A percentile compares a stretch with the other conserved stretches of the same genome.
These are phyloP conservation scores for Botrytis porri DNA, from an alignment of 2,329 filamentous ascomycete species.

Conservation along the genomic window DNA sequence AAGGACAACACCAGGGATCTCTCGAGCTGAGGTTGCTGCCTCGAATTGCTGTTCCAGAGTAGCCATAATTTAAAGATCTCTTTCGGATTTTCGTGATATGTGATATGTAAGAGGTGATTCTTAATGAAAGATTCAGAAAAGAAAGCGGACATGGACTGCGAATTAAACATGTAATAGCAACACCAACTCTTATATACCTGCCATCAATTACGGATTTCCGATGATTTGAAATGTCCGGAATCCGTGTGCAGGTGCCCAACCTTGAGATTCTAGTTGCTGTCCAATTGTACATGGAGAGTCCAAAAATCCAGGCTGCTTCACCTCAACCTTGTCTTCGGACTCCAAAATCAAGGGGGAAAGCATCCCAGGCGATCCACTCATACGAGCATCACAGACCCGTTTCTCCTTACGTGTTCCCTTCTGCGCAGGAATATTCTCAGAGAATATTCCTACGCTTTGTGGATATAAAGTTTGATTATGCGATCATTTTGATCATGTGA, in stretches of 20 bases:
- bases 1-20: conserved; percentile 28
- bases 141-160: background rate
- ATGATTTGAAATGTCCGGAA: background rate
- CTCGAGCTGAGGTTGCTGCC: conserved; percentile 22
- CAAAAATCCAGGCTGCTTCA: background rate
- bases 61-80: conserved; percentile 13
- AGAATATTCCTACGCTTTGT: too few relatives aligned
- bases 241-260: background rate
- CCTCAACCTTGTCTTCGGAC: background rate
- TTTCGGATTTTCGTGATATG: background rate
- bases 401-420: background rate
- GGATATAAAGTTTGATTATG: too few relatives aligned
- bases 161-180: background rate
- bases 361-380: background rate
- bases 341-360: background rate
- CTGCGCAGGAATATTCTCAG: too few relatives aligned
- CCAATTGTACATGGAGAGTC: background rate
- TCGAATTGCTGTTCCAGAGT: conserved; percentile 26
- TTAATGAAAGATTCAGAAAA: background rate
- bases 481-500: background rate
- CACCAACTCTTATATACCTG: background rate
- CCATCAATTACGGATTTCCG: background rate
- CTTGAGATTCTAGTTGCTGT: background rate
- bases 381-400: background rate
- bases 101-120: background rate